Evolutionary conservation across 2,329 filamentous ascomycete species (phyloP), one percentile per base, ranked within the genome.

Genomic region (Alternaria brassicicola): DNA sequence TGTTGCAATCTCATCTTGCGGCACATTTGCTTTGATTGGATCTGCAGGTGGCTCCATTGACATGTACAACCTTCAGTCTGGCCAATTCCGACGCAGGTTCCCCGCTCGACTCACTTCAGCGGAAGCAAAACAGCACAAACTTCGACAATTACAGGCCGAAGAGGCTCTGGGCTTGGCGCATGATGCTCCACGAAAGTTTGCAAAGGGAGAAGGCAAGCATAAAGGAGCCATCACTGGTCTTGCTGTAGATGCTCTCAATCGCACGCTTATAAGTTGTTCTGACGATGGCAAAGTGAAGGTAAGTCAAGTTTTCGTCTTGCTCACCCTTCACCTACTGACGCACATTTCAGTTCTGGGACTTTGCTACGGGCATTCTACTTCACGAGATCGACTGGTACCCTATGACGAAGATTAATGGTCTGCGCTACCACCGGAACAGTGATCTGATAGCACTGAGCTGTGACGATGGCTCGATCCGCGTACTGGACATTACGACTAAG

Each of bases 41-140:
- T 97, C 94, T 1, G 87, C 87, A 28, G 88, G 85, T 35, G 95
- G 95, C 39, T 86, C 88, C 31, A 88, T 99, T 55, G 93, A 97
- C 76, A 94, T 96, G 89, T 98, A 91, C 85, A 99, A 99, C 75
- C 82, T 99, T 57, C 95, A 99, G 76, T 98, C 95, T 42, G 95
- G 95, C 42, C 82, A 89, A 19, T 92, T 96, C 76, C 88, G 94
- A 57, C 92, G 96, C 71, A 87, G 90, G 17, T 99, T 96, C 76
- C 95, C 95, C 0, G 88, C 92, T 8, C 86, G 85, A 42, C 78
- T 96, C 43, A 93, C 90, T 1, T 89, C 90, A 2, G 86, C 87
- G 0, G 92, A 96, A 78, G 90, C 91, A 2, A 88, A 90, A 65
- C 89, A 91, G 73, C 76, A 93, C 47, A 91, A 89, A 88, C 70